Evolutionary conservation across 2,329 filamentous ascomycete genomes (phyloP), one percentile per base, ranked within the genome.

Genomic region (Trichoderma sp.): DNA sequence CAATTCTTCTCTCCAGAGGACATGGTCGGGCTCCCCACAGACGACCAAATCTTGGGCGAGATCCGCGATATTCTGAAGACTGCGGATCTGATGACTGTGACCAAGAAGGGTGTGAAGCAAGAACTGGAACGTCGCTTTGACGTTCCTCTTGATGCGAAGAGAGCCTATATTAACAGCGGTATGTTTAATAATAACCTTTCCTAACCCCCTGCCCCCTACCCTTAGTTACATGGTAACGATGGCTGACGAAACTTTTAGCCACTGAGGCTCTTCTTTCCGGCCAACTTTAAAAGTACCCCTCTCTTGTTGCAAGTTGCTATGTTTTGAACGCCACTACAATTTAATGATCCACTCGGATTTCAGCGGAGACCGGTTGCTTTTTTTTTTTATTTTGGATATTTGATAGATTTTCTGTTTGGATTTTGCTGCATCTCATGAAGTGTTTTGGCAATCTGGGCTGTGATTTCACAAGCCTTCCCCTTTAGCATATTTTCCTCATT

Each of bases 81-180:
- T 14, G 94, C 94, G 2, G 96, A 99, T 81, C 83, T 99, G 77
- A 99, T 99, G 96, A 94, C 89, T 5, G 93, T 99, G 55, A 99
- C 96, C 73, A 99, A 99, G 89, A 99, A 99, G 88, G 93, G 92
- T 75, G 92, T 99, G 81, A 98, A 98, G 86, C 83, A 88, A 74
- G 96, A 99, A 83, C 83, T 99, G 69, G 96, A 99, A 85, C 89
- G 89, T 76, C 88, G 94, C 72, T 99, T 99, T 77, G 92, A 92
- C 71, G 90, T 97, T 72, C 88, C 90, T 70, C 86, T 99, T 70
- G 94, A 98, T 78, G 85, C 89, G 66, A 96, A 93, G 86, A 91
- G 94, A 81, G 89, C 92, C 69, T 99, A 97, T 81, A 98, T 99
- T 78, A 94, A 94, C 80, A 94, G 90, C 83, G 92, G 92, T 95